phyloP scores from a whole-genome alignment of 495 filamentous ascomycete species.

The Hyaloscypha variabilis region DNA sequence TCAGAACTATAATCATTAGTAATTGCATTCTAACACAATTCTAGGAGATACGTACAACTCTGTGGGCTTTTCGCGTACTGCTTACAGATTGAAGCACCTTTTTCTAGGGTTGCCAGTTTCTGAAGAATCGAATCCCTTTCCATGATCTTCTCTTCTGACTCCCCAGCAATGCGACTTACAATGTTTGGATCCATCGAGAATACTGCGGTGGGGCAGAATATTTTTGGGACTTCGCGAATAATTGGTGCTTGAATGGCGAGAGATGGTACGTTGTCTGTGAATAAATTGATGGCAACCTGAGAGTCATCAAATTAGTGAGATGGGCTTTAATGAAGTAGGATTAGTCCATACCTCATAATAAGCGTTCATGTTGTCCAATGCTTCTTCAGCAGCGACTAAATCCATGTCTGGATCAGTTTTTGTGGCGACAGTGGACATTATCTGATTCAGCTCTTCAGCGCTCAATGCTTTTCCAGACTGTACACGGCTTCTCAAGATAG shows the following conservation, averaged over 20 bases:
- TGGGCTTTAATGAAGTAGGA: background rate
- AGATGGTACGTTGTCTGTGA: slow-evolving; percentile 39
- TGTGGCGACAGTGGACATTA: background rate
- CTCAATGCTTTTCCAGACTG: slow-evolving; percentile 13
- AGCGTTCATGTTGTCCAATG: slow-evolving; percentile 38
- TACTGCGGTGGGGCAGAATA: slow-evolving; percentile 26
- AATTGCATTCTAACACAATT: too few species aligned
- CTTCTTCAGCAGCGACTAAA: slow-evolving; percentile 32
- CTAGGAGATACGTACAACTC: background rate
- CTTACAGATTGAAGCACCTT: slow-evolving; percentile 33
- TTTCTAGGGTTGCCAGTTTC: slow-evolving; percentile 29
- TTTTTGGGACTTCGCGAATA: slow-evolving; percentile 11
- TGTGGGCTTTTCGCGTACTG: slow-evolving; percentile 24
- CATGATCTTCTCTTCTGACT: slow-evolving; percentile 22
- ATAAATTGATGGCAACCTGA: slow-evolving; percentile 38
- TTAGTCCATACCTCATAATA: slow-evolving; percentile 39
- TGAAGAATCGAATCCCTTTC: slow-evolving; percentile 23
- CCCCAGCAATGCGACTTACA: slow-evolving; percentile 22
- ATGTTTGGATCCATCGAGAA: slow-evolving; percentile 20
- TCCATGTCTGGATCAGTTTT: slow-evolving; percentile 24
- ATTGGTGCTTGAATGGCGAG: slow-evolving; percentile 32
- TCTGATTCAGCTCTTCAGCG: slow-evolving; percentile 17
- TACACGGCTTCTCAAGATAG: slow-evolving; percentile 10
- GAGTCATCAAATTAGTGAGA: slow-evolving; percentile 6
- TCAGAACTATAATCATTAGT: slow-evolving; percentile 5